Evolutionary conservation across 345 rosid species (phyloP).

Genomic region (Microthlaspi erraticum): DNA sequence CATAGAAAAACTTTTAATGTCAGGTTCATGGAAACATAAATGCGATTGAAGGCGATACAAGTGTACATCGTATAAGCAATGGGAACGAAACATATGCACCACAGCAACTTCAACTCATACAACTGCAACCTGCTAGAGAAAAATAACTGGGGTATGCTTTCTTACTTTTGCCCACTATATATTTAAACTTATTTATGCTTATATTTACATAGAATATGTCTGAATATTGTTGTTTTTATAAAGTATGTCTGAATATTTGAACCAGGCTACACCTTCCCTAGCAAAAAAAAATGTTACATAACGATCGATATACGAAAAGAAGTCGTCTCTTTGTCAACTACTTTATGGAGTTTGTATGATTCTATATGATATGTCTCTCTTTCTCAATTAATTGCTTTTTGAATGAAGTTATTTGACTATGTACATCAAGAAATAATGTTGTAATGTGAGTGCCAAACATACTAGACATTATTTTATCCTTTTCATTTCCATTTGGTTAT

Average conservation of each 20-base stretch:
- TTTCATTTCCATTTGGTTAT: neutral
- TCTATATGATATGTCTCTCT: slow-evolving; percentile 4
- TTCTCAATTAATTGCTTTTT: neutral
- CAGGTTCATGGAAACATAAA: slow-evolving; percentile 30
- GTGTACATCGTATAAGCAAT: slow-evolving; percentile 22
- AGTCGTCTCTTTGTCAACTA: neutral
- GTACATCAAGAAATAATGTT: slow-evolving; percentile 19
- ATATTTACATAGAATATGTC: neutral
- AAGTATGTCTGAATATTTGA: slow-evolving; percentile 23
- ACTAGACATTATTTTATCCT: slow-evolving; percentile 1
- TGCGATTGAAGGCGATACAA: slow-evolving; percentile 28
- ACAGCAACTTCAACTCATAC: slow-evolving; percentile 30
- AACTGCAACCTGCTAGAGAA: slow-evolving; percentile 32
- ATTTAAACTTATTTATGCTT: slow-evolving; percentile 1
- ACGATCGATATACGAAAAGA: neutral
- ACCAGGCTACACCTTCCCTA: slow-evolving; percentile 42
- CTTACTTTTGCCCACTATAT: neutral
- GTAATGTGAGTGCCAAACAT: slow-evolving; percentile 23
- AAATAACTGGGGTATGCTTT: slow-evolving; percentile 37
- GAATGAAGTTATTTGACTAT: slow-evolving; percentile 12
- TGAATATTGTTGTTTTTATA: slow-evolving; percentile 17
- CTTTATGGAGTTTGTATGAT: slow-evolving; percentile 14
- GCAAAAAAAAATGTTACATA: slow-evolving; percentile 21
- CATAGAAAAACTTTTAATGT: slow-evolving; percentile 1
- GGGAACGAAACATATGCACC: slow-evolving; percentile 11